phyloP scores from a whole-genome alignment of 805 yeast genomes.

The Metschnikowia amazonensis region DNA sequence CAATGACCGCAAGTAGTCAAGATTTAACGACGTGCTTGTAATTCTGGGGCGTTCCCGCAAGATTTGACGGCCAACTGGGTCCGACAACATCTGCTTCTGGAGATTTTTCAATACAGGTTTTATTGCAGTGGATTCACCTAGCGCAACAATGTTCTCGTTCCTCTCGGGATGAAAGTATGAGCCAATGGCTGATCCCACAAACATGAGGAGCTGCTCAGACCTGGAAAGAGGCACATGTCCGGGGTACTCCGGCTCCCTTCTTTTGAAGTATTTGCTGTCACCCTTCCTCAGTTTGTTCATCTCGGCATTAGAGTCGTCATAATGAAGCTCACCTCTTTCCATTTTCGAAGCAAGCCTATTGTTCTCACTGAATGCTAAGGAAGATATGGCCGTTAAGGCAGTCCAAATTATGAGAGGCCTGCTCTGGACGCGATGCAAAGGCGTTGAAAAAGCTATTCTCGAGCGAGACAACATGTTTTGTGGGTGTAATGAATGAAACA shows the following conservation, averaged over 20 bases:
- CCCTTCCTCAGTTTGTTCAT: conserved; percentile 24
- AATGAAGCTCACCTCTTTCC: conserved; percentile 48
- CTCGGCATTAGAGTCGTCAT: conserved; percentile 31
- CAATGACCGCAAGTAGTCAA: conserved; percentile 53
- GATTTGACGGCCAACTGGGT: conserved; percentile 72
- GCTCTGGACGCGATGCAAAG: conserved; percentile 6
- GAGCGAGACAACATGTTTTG: background rate
- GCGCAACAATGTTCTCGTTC: conserved; percentile 70
- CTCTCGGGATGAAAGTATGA: conserved; percentile 74
- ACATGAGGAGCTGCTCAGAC: conserved; percentile 60
- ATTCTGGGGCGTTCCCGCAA: conserved; percentile 79
- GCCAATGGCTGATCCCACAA: conserved; percentile 71
- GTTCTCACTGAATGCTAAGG: conserved; percentile 38
- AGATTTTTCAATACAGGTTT: conserved; percentile 59
- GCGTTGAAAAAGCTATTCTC: background rate
- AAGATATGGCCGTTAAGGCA: conserved; percentile 22
- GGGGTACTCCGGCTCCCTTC: conserved; percentile 52
- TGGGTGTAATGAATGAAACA: background rate
- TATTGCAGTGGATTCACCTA: conserved; percentile 89
- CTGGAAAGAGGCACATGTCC: conserved; percentile 74
- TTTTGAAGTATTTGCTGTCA: conserved; percentile 28
- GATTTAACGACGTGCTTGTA: conserved; percentile 64
- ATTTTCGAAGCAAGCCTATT: conserved; percentile 57
- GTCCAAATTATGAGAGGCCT: conserved; percentile 15
- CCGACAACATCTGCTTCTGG: conserved; percentile 70